Conservation (phyloP, 805 yeast species). For the Starmerella vitae region DNA sequence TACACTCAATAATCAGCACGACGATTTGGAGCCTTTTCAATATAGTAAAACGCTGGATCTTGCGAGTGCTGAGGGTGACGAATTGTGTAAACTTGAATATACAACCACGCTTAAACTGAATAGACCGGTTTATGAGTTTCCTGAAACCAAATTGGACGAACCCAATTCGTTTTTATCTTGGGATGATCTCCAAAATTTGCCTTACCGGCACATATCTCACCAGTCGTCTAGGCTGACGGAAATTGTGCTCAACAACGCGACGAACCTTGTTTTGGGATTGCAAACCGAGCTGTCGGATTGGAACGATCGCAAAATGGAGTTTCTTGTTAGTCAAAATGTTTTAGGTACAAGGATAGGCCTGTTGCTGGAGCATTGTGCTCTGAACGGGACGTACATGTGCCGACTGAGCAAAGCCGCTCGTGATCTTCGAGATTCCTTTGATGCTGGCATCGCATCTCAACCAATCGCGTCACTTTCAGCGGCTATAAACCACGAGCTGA, state of each 20-base stretch:
- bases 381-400: conserved; percentile 7
- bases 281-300: conserved; percentile 3
- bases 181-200: no score
- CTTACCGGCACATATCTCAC: no score
- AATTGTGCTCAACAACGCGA: conserved; percentile 3
- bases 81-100: no score
- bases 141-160: no score
- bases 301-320: conserved; percentile 1
- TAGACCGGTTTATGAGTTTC: no score
- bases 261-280: conserved; percentile 5
- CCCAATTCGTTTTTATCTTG: no score
- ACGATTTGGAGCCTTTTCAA: no score
- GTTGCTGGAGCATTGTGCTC: conserved; percentile 2
- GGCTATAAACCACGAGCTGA: conserved; percentile 6
- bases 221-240: no score
- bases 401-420: conserved; percentile 8
- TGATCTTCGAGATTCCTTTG: conserved; percentile 1
- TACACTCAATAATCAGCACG: no score
- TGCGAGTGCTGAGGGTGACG: no score
- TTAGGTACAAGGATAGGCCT: background rate
- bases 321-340: background rate
- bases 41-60: no score
- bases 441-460: background rate
- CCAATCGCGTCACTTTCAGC: conserved; percentile 9
- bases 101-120: no score